Conservation (phyloP, 371 early-diverging fungal genomes). For the Lichtheimia hyalospora region DNA sequence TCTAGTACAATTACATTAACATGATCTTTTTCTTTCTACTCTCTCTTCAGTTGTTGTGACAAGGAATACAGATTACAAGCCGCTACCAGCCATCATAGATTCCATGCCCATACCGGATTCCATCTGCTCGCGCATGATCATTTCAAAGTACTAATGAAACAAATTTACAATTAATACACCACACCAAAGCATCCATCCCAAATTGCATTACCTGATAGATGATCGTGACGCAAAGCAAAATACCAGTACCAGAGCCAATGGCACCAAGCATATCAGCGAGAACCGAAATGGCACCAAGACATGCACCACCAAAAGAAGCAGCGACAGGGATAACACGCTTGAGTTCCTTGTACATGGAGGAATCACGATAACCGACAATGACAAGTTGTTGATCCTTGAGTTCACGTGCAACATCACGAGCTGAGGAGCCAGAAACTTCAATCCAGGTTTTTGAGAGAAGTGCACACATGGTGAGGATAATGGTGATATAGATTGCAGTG, state of each 20-base stretch:
- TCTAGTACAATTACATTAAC: no score
- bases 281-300: conserved; percentile 94
- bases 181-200: no score
- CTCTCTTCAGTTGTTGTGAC: no score
- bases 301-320: conserved; percentile 95
- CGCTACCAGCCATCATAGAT: conserved; percentile 32
- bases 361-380: conserved; percentile 95
- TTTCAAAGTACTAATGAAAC: conserved; percentile 84
- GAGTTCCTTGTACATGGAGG: conserved; percentile 96
- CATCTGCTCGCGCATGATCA: conserved; percentile 94
- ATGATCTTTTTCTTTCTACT: no score
- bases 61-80: no score
- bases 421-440: conserved; percentile 96
- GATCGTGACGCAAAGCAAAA: conserved; percentile 98
- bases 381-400: conserved; percentile 97
- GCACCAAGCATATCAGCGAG: conserved; percentile 93
- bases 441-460: conserved; percentile 98
- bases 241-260: conserved; percentile 99
- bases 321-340: conserved; percentile 98
- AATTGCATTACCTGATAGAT: conserved; percentile 83
- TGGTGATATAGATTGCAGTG: conserved; percentile 88
- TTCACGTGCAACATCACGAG: conserved; percentile 96
- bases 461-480: conserved; percentile 94
- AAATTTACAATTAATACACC: conserved; percentile 25
- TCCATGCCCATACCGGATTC: conserved; percentile 66